Base-by-base conservation (phyloP, 192 early-diverging fungal genomes). In the Chytriomyces confervae region DNA sequence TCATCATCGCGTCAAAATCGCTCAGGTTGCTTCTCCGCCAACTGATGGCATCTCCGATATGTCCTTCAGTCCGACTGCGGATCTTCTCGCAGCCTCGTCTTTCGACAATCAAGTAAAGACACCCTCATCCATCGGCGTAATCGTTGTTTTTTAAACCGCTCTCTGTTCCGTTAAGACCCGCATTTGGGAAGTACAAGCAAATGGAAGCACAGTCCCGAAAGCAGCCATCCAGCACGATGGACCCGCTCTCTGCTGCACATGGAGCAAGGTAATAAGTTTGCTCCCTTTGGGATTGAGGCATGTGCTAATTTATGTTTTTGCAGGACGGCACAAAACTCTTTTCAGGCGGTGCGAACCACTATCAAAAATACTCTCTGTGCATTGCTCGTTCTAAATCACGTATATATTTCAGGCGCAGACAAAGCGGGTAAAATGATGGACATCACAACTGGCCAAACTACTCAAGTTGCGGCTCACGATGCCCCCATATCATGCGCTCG, bases 321-420 rank as follows among this genome's bases (percentile, higher is more conserved):
- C 27, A 97, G 94, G 96, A 97, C 70, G 97, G 97, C 61, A 91
- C 90, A 60, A 96, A 95, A 77, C 80, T 97, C 27, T 87, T 92
- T 8, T 96, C 96, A 27, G 95, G 92, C 20, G 95, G 95, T 46
- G 16, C 18, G 11, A 13, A 20, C 3, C 23, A 20, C 23, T 29
- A 64, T 64, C 62, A 64, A 7, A 29, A 0, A 2, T 3, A 29
- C 24, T 13, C 20, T 27, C 23, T 20, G n/a, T 16, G 57, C 57
- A 60, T 60, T 7, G 1, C 23, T 61, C 23, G 16, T 61, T 61
- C 23, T 61, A n/a, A 61, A n/a, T 61, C 23, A n/a, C 23, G 57
- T 4, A 61, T 18, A 43, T 66, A 23, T 50, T 43, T 16, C 44
- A 69, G 67, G 51, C 16, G 92, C 92, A 48, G 97, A 98, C 83